Evolutionary conservation across 1,284 basidiomycete species (phyloP), one percentile per base, ranked within the genome.

Genomic region (Apiotrichum akiyoshidainum): DNA sequence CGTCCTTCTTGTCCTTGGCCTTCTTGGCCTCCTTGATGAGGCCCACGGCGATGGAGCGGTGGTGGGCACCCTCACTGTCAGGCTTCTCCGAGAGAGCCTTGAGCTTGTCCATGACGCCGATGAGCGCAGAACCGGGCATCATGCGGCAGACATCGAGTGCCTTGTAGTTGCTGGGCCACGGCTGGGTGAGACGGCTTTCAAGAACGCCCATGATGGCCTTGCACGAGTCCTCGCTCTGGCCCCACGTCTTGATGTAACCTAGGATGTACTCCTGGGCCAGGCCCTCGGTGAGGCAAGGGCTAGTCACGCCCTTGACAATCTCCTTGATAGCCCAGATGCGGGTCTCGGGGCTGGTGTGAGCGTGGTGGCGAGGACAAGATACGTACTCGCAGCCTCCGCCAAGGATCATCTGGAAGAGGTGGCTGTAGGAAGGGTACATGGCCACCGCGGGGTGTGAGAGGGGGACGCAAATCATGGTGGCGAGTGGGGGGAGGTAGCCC

Each of bases 161-260:
- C 55, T 73, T 72, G 65, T 73, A 74, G 57, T 71, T 71, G 65
- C 68, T 69, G 3, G 74, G 74, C 74, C 74, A 76, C 3, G 47
- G 55, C 4, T 69, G 60, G n/a, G 62, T 65, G n/a, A 76, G 63
- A 21, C 74, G 70, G 33, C 39, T 52, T 52, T 69, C 72, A 50
- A 73, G 37, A 0, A 73, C 70, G 1, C 65, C 68, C 61, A 73
- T 60, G 46, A 76, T 71, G 52, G 68, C 55, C 50, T 73, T 73
- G 26, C 64, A 55, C 22, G 68, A 58, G 13, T 65, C 65, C n/a
- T 70, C 55, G 40, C 51, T 54, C 19, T 52, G 21, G 14, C 54
- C 57, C 21, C 44, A 57, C 2, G 37, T 41, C 45, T 54, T 49
- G 55, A 54, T 48, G 34, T 31, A 21, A 2, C 45, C 34, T 13